Percentiles rank a stretch among this genome's conserved stretches.
phyloP scores from a whole-genome alignment of 495 filamentous ascomycete genomes.

The Penicillium macrosclerotiorum region DNA sequence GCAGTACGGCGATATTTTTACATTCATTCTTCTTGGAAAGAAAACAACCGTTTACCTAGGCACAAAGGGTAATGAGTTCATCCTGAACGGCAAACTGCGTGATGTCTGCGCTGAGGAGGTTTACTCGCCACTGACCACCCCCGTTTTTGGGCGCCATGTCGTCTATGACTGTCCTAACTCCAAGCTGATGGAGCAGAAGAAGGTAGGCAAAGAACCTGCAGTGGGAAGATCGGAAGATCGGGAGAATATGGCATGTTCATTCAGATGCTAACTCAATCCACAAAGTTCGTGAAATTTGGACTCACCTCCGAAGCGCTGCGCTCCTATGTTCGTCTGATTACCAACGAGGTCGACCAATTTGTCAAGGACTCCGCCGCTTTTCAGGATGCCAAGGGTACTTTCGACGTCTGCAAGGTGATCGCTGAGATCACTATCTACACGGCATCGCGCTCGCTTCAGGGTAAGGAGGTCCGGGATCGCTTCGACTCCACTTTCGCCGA shows the following conservation, averaged over 20 bases:
- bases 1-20: conserved; percentile 65
- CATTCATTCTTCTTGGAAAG: conserved; percentile 62
- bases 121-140: conserved; percentile 59
- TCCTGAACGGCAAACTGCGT: conserved; percentile 59
- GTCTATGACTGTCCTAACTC: conserved; percentile 66
- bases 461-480: conserved; percentile 59
- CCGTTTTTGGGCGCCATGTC: conserved; percentile 62
- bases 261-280: conserved; percentile 3
- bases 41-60: conserved; percentile 62
- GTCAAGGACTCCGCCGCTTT: conserved; percentile 46
- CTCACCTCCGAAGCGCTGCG: conserved; percentile 61
- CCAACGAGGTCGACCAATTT: conserved; percentile 51
- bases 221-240: too few relatives aligned
- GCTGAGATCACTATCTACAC: conserved; percentile 64
- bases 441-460: conserved; percentile 63
- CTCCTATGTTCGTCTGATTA: conserved; percentile 59
- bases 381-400: conserved; percentile 42
- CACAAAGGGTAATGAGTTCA: conserved; percentile 62
- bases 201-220: conserved; percentile 37
- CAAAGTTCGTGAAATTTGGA: conserved; percentile 63
- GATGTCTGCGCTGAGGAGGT: conserved; percentile 66
- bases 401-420: conserved; percentile 55
- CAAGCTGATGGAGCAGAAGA: conserved; percentile 70
- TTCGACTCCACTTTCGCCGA: conserved; percentile 63
- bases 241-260: too few relatives aligned